Base-by-base conservation (phyloP, 2,329 filamentous ascomycete genomes). In the Mariannaea elegans region DNA sequence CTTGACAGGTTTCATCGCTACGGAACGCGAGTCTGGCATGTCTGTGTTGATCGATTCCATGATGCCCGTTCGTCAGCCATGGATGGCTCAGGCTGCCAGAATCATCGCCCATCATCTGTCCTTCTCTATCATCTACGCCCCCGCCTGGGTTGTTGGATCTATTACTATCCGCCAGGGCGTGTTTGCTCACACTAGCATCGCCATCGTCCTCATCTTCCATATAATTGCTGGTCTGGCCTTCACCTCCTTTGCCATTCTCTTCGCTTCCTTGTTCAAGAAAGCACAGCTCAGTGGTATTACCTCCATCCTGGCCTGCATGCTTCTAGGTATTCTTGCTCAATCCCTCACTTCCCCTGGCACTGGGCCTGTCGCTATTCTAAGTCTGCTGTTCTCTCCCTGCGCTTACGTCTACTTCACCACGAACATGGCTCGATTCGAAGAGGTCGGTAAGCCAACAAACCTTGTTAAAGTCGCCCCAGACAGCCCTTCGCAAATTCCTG, bases 11-110 rank as follows among this genome's bases (percentile, higher is more conserved):
- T 88, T 94, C 68, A 89, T 97, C 73, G 93, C 94, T 7, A 87
- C 89, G 2, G 94, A 97, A 77, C 83, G 94, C 56, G 94, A 97
- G 78, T 82, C 88, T 14, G 94, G 93, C 58, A 95, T 97, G 85
- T 92, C 92, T 4, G 91, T 93, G 63, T 81, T 97, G 24, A 87
- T 97, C 41, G 94, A 97, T 76, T 90, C 92, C 54, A 97, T 97
- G 92, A 94, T 95, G 82, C 90, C 92, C 1, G 91, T 91, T 55
- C 83, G 84, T 54, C 83, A 83, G 47, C 81, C 86, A 41, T 96
- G 92, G 92, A 83, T 92, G 70, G 88, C 90, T 9, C 92, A 94
- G 76, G 86, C 87, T 19, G 89, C 90, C 2, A 85, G 94, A n/a
- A 82, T 97, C 13, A 72, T 94, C 8, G 88, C 93, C 0, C 89